Conservation (phyloP, 768 basidiomycete genomes). For the Russula foetens region DNA sequence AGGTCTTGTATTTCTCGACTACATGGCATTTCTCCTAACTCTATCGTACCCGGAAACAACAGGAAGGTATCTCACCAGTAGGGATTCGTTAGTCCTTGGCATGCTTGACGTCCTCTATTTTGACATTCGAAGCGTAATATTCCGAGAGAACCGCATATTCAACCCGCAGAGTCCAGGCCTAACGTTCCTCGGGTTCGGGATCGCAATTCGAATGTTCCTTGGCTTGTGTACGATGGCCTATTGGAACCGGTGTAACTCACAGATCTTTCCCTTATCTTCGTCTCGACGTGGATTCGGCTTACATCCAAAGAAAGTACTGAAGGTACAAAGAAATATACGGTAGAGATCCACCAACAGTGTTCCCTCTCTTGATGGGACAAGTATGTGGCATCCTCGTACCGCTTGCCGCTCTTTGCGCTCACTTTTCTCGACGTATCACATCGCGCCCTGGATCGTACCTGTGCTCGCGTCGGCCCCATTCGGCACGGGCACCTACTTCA, state of each 20-base stretch:
- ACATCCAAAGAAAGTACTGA: conserved; percentile 30
- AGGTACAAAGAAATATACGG: conserved; percentile 32
- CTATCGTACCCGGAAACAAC: conserved; percentile 50
- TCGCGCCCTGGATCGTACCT: conserved; percentile 41
- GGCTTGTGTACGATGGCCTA: too few relatives aligned
- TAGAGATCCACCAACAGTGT: conserved; percentile 54
- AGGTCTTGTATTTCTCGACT: conserved; percentile 59
- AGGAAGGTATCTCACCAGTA: conserved; percentile 15
- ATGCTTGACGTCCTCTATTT: conserved; percentile 42
- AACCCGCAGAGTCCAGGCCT: conserved; percentile 42
- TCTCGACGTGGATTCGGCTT: too few relatives aligned
- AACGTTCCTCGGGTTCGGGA: too few relatives aligned
- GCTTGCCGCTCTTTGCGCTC: conserved; percentile 44
- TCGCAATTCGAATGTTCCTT: too few relatives aligned
- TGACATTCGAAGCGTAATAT: conserved; percentile 52
- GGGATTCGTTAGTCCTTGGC: conserved; percentile 35
- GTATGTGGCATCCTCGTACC: conserved; percentile 61
- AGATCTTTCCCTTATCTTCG: not conserved
- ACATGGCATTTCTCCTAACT: conserved; percentile 70
- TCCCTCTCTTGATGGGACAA: conserved; percentile 56
- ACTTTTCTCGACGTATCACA: conserved; percentile 43
- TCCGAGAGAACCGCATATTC: conserved; percentile 42
- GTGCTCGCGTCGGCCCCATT: conserved; percentile 40
- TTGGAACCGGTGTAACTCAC: conserved; percentile 33
- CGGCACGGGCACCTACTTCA: conserved; percentile 50